Evolutionary conservation across 768 basidiomycete genomes (phyloP).

Genomic region (Royoungia palumana): DNA sequence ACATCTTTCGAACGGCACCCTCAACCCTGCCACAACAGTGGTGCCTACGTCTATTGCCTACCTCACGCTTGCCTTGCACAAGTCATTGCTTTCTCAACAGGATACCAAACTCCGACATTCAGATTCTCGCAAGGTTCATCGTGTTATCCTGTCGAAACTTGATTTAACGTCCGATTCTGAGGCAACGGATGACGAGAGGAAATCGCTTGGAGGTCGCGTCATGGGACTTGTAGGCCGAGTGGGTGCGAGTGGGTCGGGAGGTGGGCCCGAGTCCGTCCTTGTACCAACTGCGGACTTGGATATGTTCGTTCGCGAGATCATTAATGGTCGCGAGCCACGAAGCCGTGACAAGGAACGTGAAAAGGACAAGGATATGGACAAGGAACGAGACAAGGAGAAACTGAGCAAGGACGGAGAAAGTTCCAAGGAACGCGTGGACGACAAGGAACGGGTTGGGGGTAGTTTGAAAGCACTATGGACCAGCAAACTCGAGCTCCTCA

Average conservation of each 20-base stretch:
- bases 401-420: conserved; percentile 35
- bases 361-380: conserved; percentile 33
- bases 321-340: conserved; percentile 27
- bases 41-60: conserved; percentile 7
- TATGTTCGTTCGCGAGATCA: conserved; percentile 45
- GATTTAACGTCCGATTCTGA: conserved; percentile 38
- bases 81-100: conserved; percentile 24
- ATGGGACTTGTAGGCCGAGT: conserved; percentile 39
- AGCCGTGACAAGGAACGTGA: conserved; percentile 28
- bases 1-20: conserved; percentile 14
- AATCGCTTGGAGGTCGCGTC: conserved; percentile 30
- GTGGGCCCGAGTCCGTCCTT: conserved; percentile 41
- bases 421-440: conserved; percentile 28
- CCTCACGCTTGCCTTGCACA: conserved; percentile 27
- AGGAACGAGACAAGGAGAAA: conserved; percentile 36
- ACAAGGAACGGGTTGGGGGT: conserved; percentile 34
- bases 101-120: conserved; percentile 32
- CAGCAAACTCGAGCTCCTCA: conserved; percentile 28
- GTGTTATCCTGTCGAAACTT: conserved; percentile 57
- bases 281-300: conserved; percentile 51
- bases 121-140: conserved; percentile 60
- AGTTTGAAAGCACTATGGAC: conserved; percentile 35
- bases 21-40: conserved; percentile 3
- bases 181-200: conserved; percentile 31
- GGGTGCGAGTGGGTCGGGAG: conserved; percentile 23